Percentiles rank a stretch among this genome's conserved stretches.
Evolutionary conservation across 768 basidiomycete genomes (phyloP).

Genomic region (Tricholoma furcatifolium): DNA sequence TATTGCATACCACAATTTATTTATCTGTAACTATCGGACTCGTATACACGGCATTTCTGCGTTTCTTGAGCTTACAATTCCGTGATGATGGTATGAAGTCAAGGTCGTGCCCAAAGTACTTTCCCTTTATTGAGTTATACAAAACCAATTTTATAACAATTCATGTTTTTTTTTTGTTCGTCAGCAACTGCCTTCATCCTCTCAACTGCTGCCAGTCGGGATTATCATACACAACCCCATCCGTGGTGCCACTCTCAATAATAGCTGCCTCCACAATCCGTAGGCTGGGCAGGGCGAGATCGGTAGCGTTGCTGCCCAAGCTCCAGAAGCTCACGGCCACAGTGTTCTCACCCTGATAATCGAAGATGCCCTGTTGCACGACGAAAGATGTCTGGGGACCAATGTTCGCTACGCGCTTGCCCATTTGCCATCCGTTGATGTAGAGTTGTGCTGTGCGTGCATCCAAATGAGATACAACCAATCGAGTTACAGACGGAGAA

Average conservation of each 20-base stretch:
- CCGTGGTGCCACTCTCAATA: constrained; percentile 61
- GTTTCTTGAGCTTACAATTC: too few species aligned
- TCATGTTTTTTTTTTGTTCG: constrained; percentile 11
- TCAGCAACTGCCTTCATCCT: constrained; percentile 16
- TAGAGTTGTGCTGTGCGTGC: constrained; percentile 15
- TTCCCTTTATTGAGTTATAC: too few species aligned
- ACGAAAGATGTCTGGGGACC: constrained; percentile 15
- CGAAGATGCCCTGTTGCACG: constrained; percentile 15
- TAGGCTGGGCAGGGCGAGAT: constrained; percentile 12
- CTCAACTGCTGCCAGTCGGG: not conserved
- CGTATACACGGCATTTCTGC: too few species aligned
- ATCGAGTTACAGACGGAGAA: not conserved
- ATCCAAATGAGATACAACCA: not conserved
- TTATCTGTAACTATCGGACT: too few species aligned
- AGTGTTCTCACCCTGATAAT: constrained; percentile 12
- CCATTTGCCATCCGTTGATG: constrained; percentile 19
- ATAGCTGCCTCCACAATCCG: constrained; percentile 34
- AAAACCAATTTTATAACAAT: not conserved
- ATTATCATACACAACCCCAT: constrained; percentile 9
- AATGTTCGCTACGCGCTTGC: constrained; percentile 17
- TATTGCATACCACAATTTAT: too few species aligned
- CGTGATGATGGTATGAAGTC: too few species aligned
- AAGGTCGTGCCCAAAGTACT: too few species aligned
- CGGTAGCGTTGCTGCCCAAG: constrained; percentile 4
- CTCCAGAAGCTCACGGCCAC: constrained; percentile 16